These are phyloP conservation scores for Gaeumannomyces sp. DNA, from an alignment of 2,329 filamentous ascomycete species.

Conservation along the genomic window DNA sequence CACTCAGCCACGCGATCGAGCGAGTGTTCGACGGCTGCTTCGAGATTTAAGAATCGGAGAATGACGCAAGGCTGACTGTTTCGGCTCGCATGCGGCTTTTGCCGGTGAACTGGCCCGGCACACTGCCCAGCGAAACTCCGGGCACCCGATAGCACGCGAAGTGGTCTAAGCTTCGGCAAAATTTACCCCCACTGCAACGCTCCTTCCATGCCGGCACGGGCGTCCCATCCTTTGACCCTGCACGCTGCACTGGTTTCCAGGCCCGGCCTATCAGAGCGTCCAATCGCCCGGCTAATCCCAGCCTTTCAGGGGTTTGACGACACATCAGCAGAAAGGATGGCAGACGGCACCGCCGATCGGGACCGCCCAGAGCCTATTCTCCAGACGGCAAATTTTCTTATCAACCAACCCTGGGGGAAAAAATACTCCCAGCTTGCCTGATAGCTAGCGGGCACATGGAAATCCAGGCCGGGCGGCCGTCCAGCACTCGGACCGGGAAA, in stretches of 20 bases:
- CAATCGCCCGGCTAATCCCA: constrained; percentile 9
- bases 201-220: neutral
- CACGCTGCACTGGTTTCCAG: neutral
- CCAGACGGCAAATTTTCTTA: neutral
- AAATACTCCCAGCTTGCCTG: no score
- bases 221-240: neutral
- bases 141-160: no score
- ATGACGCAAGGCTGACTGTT: neutral
- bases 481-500: neutral
- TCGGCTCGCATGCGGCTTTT: neutral
- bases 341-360: neutral
- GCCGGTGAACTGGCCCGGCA: neutral
- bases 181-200: neutral
- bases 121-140: neutral
- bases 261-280: constrained; percentile 12
- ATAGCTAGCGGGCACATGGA: neutral
- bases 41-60: neutral
- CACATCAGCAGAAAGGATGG: no score
- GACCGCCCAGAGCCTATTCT: no score
- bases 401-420: neutral
- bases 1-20: neutral
- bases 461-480: neutral
- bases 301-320: neutral
- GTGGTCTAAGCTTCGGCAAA: neutral
- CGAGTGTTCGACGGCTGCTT: neutral